Base-by-base conservation (phyloP, 805 yeast species). In the Saturnispora halmiae region DNA sequence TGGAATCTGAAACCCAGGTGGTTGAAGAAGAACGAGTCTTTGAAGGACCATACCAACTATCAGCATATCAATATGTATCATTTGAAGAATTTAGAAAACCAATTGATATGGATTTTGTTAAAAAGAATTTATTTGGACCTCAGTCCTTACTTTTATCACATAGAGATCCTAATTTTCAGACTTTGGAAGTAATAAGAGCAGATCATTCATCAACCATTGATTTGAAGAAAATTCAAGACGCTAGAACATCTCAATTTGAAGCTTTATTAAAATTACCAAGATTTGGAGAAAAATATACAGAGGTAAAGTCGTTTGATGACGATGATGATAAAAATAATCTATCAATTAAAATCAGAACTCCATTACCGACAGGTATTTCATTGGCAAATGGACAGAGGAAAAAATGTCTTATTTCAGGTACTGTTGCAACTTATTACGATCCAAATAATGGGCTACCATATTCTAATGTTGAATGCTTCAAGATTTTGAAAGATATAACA, bases 361-460 rank as follows among this genome's bases (percentile, higher is more conserved):
- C 75, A 41, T 82, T 90, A 1, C 92, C 90, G 3, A 66, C 77
- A 3, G 90, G 90, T 14, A 76, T 81, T 24, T 73, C 78, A 47
- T 63, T 81, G 43, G 81, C 86, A 31, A 83, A 69, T 57, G 86
- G 83, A 22, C 69, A 69, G 38, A 78, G 75, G 58, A 72, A 76
- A 60, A 60, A 69, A 51, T 82, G 95, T 68, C 65, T 79, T 20
- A 77, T 88, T 33, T 77, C 86, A 3, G 95, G 95, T 2, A 72
- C 72, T 37, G 79, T 77, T 35, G 94, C 92, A 14, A 72, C 76
- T 53, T 90, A 85, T 59, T 78, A 82, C 48, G 97, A 90, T 64
- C 97, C 97, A 0, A 70, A 75, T 28, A 77, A 82, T 22, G 95
- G 95, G 28, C 73, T 92, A 39, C 94, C 95, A 2, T 92, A 92